Base-by-base conservation (phyloP, 1,284 basidiomycete species). In the Coniferiporia weirii region DNA sequence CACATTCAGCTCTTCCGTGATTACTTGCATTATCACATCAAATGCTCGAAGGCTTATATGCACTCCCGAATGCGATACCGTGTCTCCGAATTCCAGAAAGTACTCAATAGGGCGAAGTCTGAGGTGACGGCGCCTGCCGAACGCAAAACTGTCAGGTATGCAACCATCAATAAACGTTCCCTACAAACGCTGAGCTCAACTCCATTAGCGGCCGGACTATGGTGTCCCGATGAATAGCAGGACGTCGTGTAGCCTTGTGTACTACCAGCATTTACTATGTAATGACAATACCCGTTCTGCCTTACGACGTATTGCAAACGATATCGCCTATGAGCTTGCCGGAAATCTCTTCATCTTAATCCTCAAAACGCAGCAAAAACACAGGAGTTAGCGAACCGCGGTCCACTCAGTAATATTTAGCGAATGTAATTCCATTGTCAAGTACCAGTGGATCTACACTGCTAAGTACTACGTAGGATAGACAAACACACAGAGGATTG, bases 11-110 rank as follows among this genome's bases (percentile, higher is more conserved):
- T 98, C 44, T 99, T 99, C 88, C 83, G 97, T 55, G 95, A 98
- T 74, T 98, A 98, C 71, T 80, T 99, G 43, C 97, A 99, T 76
- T 99, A 99, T 75, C 97, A 99, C 75, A 97, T 99, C 84, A 99
- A 96, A 71, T 98, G 96, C 74, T 95, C 91, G 56, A 99, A 99
- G 74, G 97, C 96, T 1, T 99, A 99, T 77, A 96, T 99, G 93
- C 97, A 99, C 75, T 96, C 93, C 22, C 81, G 97, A 54, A 97
- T 99, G 95, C 83, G 97, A 62, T 83, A 90, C 70, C 86, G 97
- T 27, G 97, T 98, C 12, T 86, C 91, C 13, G 95, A 98, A 74
- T 99, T 99, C 79, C 88, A 98, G 75, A 99, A 99, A 78, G 87
- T 99, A 52, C 78, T 99, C 68, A 99, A 99, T 72, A 79, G 97